These are phyloP conservation scores for Ceratobasidium papillatum DNA, from an alignment of 1,284 basidiomycete genomes.

Conservation along the genomic window DNA sequence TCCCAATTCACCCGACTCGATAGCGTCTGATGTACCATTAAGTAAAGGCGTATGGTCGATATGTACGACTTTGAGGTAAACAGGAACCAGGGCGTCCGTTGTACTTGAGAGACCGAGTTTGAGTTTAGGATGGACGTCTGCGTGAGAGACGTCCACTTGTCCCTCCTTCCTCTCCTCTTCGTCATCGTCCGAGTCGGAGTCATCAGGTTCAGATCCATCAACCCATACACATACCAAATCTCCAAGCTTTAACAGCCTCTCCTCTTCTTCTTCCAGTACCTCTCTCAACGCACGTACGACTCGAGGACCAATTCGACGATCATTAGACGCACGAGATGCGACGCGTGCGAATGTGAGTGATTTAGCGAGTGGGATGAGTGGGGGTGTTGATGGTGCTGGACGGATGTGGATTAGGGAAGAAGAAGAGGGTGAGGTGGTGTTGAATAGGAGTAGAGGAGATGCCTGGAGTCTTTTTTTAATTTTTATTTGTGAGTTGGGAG, in stretches of 20 bases:
- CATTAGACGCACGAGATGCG: conserved; percentile 79
- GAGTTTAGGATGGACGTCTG: conserved; percentile 45
- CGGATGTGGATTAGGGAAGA: conserved; percentile 48
- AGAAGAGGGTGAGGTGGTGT: conserved; percentile 54
- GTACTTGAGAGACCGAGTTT: neutral
- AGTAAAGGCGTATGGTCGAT: conserved; percentile 70
- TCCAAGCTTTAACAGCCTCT: conserved; percentile 51
- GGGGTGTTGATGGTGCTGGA: conserved; percentile 55
- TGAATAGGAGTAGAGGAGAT: conserved; percentile 69
- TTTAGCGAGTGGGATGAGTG: conserved; percentile 74
- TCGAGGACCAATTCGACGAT: conserved; percentile 74
- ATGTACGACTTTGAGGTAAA: conserved; percentile 83
- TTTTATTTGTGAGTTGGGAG: neutral
- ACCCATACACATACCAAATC: conserved; percentile 18
- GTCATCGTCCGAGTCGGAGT: conserved; percentile 48
- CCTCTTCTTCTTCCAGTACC: conserved; percentile 67
- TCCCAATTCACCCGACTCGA: conserved; percentile 75
- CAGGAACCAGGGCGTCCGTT: conserved; percentile 45
- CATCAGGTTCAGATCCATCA: conserved; percentile 16
- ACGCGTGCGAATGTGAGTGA: conserved; percentile 84
- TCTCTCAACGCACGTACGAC: conserved; percentile 74
- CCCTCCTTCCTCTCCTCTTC: conserved; percentile 52
- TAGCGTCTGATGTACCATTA: conserved; percentile 51
- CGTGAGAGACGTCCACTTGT: neutral
- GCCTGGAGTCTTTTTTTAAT: conserved; percentile 45